These are phyloP conservation scores for Globisporangium ultimum DNA, from an alignment of 352 stramenopile species.

Conservation along the genomic window DNA sequence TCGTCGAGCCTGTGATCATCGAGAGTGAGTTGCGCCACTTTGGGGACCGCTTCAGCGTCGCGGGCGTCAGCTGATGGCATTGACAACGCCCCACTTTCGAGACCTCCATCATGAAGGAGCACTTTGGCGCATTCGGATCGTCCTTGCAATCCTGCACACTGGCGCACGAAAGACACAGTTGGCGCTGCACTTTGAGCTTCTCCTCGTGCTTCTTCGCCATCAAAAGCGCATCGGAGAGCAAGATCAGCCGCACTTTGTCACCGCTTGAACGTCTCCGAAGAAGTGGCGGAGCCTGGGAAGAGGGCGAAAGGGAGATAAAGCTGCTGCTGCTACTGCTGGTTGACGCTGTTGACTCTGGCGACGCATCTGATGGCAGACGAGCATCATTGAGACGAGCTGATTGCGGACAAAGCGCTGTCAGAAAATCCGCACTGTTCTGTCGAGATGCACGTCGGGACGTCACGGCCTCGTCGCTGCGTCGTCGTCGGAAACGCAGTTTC, in stretches of 20 bases:
- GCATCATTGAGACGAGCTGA: not conserved
- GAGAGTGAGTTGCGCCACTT: constrained; percentile 26
- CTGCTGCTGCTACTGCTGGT: no score
- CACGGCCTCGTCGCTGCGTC: not conserved
- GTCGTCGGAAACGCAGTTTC: constrained; percentile 8
- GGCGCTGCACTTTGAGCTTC: constrained; percentile 47
- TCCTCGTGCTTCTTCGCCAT: constrained; percentile 51
- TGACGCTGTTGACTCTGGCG: no score
- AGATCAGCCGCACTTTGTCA: constrained; percentile 43
- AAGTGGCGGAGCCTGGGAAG: constrained; percentile 4
- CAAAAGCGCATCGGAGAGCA: constrained; percentile 65
- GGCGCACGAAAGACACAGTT: constrained; percentile 61
- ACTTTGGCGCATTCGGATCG: not conserved
- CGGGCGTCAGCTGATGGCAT: constrained; percentile 48
- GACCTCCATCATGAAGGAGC: constrained; percentile 40
- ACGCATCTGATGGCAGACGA: no score
- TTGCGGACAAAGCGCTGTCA: no score
- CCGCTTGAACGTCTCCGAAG: constrained; percentile 23
- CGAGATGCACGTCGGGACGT: no score
- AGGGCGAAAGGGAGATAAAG: not conserved
- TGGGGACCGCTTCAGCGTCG: constrained; percentile 35
- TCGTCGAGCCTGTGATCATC: constrained; percentile 7
- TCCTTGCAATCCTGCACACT: constrained; percentile 15
- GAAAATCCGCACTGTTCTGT: no score
- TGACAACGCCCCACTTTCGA: constrained; percentile 51